Conservation (phyloP, 176 grass and related monocot species). For the Secale cereale region DNA sequence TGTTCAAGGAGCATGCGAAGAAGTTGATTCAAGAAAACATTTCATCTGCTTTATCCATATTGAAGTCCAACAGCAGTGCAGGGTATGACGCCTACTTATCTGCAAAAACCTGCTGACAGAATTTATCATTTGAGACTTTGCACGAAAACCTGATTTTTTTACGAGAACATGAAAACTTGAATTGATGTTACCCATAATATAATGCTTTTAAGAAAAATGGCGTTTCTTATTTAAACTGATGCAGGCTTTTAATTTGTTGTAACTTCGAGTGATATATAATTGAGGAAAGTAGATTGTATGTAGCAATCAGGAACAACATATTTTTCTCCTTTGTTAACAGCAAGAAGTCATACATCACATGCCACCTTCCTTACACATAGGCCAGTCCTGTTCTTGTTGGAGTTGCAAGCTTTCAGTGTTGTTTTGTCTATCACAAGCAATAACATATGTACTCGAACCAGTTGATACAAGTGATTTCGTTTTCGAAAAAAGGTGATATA, state of each 20-base stretch:
- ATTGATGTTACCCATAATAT: not conserved
- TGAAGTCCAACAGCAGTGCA: constrained; percentile 70
- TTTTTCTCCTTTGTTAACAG: not conserved
- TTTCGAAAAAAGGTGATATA: not conserved
- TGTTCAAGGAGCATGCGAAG: constrained; percentile 81
- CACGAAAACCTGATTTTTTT: not conserved
- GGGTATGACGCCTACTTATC: constrained; percentile 49
- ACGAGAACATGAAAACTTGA: constrained; percentile 11
- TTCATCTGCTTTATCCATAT: constrained; percentile 53
- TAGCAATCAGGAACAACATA: not conserved
- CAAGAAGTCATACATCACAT: not conserved
- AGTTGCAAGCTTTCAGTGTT: not conserved
- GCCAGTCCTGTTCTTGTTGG: not conserved
- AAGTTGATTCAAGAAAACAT: constrained; percentile 89
- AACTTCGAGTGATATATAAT: constrained; percentile 12
- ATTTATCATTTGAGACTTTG: constrained; percentile 7
- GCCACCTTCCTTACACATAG: constrained; percentile 10
- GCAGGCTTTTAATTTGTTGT: not conserved
- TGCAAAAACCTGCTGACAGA: not conserved
- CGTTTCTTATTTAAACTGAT: not conserved
- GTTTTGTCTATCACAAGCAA: constrained; percentile 14
- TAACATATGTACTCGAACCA: constrained; percentile 1
- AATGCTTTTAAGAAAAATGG: not conserved
- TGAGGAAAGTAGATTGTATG: not conserved
- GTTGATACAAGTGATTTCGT: not conserved